Base-by-base conservation (phyloP, 176 grass and related monocot species). In the Oryza longistaminata region DNA sequence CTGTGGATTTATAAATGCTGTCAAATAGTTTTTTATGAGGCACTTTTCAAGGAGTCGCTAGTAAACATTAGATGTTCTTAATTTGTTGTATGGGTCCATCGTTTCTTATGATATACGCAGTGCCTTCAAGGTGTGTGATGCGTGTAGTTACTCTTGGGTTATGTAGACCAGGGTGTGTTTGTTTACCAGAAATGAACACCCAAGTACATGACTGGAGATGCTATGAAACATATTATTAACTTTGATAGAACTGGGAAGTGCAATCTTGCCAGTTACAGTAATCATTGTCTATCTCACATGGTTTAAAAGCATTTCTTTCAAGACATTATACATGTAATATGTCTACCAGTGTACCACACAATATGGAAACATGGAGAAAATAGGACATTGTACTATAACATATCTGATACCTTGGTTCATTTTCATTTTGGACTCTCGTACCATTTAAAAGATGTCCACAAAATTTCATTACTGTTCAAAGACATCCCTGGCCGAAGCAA, bases 331-430 rank as follows among this genome's bases (percentile, higher is more conserved):
- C 6, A 5, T 66, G 16, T 21, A 49, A 49, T 49, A 55, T 55
- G 52, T 55, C 5, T 55, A 19, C 52, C 17, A 55, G 4, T 19
- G 17, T 55, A 55, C 12, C 52, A 55, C 52, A 55, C 62, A 67
- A 79, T n/a, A 42, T 21, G 5, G 16, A 78, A 76, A 34, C 60
- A 64, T 22, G 37, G 42, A 78, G 64, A 76, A 33, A 76, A 33
- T 19, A 55, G 16, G 19, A 0, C 16, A 55, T 55, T 55, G 14
- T 43, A 49, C 11, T 49, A 49, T 49, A 2, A 49, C 11, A 14
- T 49, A 49, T 49, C 12, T 49, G 46, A 49, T 15, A 3, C 13
- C 46, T 49, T 49, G 46, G 46, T 49, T 12, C 3, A 48, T 48
- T 48, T 48, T 11, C 46, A 49, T 49, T 12, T 49, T 49, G 46